phyloP scores from a whole-genome alignment of 768 basidiomycete genomes.

The Harrya chromipes region DNA sequence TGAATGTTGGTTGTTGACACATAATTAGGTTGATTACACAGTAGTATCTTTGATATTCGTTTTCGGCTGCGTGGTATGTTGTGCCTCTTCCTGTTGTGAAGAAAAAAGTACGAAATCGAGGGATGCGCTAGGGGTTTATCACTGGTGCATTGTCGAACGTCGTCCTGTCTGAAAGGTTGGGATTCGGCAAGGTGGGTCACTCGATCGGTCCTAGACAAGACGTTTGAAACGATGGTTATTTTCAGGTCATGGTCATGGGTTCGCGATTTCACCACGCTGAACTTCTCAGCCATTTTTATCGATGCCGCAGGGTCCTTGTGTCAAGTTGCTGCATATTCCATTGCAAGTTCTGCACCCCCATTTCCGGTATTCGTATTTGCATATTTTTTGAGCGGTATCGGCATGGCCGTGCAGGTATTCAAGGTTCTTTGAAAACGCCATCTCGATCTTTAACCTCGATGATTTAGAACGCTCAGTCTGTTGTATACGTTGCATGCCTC shows the following conservation, averaged over 20 bases:
- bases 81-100: not conserved
- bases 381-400: slow-evolving; percentile 48
- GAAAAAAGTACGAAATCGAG: slow-evolving; percentile 17
- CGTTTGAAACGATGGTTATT: not conserved
- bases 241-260: slow-evolving; percentile 41
- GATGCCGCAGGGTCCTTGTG: slow-evolving; percentile 43
- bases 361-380: slow-evolving; percentile 60
- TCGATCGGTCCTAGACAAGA: not conserved
- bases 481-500: slow-evolving; percentile 63
- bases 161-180: slow-evolving; percentile 39
- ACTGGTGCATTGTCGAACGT: slow-evolving; percentile 46
- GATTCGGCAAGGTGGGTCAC: slow-evolving; percentile 39
- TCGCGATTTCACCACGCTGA: not conserved
- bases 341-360: slow-evolving; percentile 55
- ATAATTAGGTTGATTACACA: slow-evolving; percentile 43
- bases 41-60: slow-evolving; percentile 59
- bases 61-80: slow-evolving; percentile 40
- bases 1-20: not conserved
- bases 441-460: not conserved
- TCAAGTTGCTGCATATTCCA: slow-evolving; percentile 51
- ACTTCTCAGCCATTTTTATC: not conserved
- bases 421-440: not conserved
- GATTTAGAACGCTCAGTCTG: slow-evolving; percentile 65
- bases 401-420: slow-evolving; percentile 43
- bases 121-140: slow-evolving; percentile 38